phyloP scores from a whole-genome alignment of 495 filamentous ascomycete genomes.

The Penicillium maclennaniae region DNA sequence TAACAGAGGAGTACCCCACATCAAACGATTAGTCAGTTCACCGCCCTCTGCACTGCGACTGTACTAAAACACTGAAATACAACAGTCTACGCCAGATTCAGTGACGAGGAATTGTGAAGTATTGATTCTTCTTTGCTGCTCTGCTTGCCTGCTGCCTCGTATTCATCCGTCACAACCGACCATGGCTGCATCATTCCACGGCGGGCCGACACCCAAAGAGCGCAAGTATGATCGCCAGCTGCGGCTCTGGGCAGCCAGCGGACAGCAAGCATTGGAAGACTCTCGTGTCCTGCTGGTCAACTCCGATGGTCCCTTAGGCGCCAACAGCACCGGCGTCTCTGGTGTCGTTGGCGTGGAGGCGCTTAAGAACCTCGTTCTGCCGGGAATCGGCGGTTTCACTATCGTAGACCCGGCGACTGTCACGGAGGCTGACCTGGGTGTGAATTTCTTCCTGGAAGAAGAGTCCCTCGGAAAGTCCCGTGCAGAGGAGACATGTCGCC shows the following conservation, averaged over 20 bases:
- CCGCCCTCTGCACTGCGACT: not conserved
- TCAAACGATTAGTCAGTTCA: not conserved
- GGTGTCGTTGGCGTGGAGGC: constrained; percentile 87
- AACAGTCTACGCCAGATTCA: not conserved
- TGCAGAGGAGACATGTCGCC: constrained; percentile 68
- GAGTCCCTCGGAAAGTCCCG: constrained; percentile 73
- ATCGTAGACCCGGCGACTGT: constrained; percentile 81
- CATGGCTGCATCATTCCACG: constrained; percentile 42
- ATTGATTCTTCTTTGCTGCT: no score
- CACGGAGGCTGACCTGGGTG: constrained; percentile 76
- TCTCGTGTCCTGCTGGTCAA: constrained; percentile 87
- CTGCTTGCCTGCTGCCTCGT: no score
- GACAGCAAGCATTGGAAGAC: constrained; percentile 85
- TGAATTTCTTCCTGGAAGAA: constrained; percentile 94
- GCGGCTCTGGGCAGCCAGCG: constrained; percentile 89
- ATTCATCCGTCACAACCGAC: constrained; percentile 9
- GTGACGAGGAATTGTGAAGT: not conserved
- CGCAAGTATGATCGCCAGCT: constrained; percentile 96
- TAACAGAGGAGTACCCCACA: not conserved
- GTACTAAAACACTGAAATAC: not conserved
- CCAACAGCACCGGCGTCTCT: constrained; percentile 47
- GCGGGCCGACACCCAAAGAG: constrained; percentile 76
- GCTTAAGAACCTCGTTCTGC: constrained; percentile 93
- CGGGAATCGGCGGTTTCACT: constrained; percentile 90
- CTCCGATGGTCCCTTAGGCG: constrained; percentile 48